Evolutionary conservation across 148 eudicot genomes (phyloP).

Genomic region (Persicaria maculosa): DNA sequence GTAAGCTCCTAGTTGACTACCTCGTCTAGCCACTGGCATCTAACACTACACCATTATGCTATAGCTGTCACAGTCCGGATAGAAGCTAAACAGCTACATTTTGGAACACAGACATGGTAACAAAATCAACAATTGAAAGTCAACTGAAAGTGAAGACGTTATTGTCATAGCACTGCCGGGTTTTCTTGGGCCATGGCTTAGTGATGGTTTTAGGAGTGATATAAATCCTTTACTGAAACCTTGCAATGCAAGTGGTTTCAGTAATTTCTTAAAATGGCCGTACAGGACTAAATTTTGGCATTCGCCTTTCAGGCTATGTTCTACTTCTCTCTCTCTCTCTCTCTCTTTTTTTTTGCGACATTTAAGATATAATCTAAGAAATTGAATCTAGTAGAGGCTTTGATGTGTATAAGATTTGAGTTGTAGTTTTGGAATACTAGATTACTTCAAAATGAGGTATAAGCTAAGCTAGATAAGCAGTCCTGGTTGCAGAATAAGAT

Average conservation of each 20-base stretch:
- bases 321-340: background rate
- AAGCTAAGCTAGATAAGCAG: background rate
- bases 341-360: background rate
- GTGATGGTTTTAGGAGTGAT: background rate
- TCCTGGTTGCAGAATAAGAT: background rate
- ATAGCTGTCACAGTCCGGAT: background rate
- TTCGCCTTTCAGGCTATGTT: background rate
- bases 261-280: background rate
- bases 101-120: background rate
- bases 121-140: background rate
- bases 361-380: background rate
- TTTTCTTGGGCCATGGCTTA: background rate
- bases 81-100: background rate
- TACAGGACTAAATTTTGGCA: background rate
- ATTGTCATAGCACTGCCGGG: background rate
- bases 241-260: too few species aligned
- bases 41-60: background rate
- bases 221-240: background rate
- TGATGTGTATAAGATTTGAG: background rate
- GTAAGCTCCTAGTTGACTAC: background rate
- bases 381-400: background rate
- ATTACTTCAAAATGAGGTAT: background rate
- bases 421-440: background rate
- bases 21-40: background rate
- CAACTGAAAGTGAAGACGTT: background rate